Base-by-base conservation (phyloP, 176 grass and related monocot genomes). In the Oryza punctata region DNA sequence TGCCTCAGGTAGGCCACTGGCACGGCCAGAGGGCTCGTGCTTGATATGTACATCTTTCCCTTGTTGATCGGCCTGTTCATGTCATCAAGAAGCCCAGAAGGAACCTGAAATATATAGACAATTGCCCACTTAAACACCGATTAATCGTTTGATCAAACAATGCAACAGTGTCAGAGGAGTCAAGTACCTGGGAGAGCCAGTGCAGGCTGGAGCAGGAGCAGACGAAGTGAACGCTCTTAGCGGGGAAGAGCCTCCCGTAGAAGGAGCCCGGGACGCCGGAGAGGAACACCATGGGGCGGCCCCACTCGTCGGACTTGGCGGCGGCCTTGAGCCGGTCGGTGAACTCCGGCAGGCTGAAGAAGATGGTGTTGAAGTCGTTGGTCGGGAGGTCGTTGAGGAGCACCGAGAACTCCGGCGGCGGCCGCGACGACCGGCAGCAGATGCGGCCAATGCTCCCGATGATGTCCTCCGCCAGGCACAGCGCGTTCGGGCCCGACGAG, bases 311-410 rank as follows among this genome's bases (percentile, higher is more conserved):
- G 45, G 70, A 59, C 78, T 44, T 73, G 63, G 83, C 76, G 28
- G 82, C 77, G 38, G 84, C 52, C 71, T 87, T 89, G 61, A 96
- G 91, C 47, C 77, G 86, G 40, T 76, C 78, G 24, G 82, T 84
- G 81, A 99, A 96, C 73, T 92, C 87, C 46, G 93, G 86, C 14
- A 90, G 74, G 73, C 87, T 94, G 80, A 96, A 85, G 78, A 99
- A 99, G 72, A 94, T 82, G 49, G 93, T 75, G 74, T 99, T 99
- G 89, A 96, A 99, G 88, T 99, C 97, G 79, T 99, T 99, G 37
- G 93, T 94, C 8, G 97, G 93, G 38, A 99, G 91, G 83, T 99
- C 93, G 79, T 99, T 99, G 52, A 99, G 97, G 81, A 96, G 91
- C 72, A 99, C 93, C 15, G 88, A 91, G 91, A 99, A 96, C 88